Evolutionary conservation across 805 yeast species (phyloP).

Genomic region (Pachysolen tannophilus): DNA sequence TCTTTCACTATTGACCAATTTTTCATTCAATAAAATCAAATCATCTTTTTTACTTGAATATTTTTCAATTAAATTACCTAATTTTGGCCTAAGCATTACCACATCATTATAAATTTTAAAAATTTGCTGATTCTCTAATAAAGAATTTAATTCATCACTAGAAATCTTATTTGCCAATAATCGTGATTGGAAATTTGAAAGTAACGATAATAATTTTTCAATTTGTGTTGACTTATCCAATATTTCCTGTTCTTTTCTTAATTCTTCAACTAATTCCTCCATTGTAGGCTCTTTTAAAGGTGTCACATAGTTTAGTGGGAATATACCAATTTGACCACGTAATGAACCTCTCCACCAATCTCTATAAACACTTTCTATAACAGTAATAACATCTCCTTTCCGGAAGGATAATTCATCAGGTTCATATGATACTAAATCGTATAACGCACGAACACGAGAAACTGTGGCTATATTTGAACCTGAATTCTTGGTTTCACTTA

Average conservation of each 20-base stretch:
- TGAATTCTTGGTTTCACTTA: slow-evolving; percentile 14
- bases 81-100: slow-evolving; percentile 62
- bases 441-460: slow-evolving; percentile 74
- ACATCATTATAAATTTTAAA: slow-evolving; percentile 67
- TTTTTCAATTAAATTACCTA: slow-evolving; percentile 71
- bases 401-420: slow-evolving; percentile 83
- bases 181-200: slow-evolving; percentile 28
- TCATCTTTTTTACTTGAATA: slow-evolving; percentile 75
- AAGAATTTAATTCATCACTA: slow-evolving; percentile 21
- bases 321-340: slow-evolving; percentile 75
- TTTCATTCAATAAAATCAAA: slow-evolving; percentile 58
- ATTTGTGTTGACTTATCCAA: slow-evolving; percentile 50
- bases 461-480: slow-evolving; percentile 25
- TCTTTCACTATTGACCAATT: slow-evolving; percentile 60
- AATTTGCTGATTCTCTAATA: slow-evolving; percentile 51
- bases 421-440: slow-evolving; percentile 70
- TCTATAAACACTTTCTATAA: slow-evolving; percentile 77
- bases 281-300: slow-evolving; percentile 62
- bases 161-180: slow-evolving; percentile 26
- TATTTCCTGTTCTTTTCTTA: slow-evolving; percentile 42
- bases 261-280: slow-evolving; percentile 46
- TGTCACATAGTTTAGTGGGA: slow-evolving; percentile 87
- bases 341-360: slow-evolving; percentile 96
- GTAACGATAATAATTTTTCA: slow-evolving; percentile 57
- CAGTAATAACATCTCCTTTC: slow-evolving; percentile 82